Evolutionary conservation across 495 filamentous ascomycete species (phyloP).

Genomic region (Neurospora cerealis): DNA sequence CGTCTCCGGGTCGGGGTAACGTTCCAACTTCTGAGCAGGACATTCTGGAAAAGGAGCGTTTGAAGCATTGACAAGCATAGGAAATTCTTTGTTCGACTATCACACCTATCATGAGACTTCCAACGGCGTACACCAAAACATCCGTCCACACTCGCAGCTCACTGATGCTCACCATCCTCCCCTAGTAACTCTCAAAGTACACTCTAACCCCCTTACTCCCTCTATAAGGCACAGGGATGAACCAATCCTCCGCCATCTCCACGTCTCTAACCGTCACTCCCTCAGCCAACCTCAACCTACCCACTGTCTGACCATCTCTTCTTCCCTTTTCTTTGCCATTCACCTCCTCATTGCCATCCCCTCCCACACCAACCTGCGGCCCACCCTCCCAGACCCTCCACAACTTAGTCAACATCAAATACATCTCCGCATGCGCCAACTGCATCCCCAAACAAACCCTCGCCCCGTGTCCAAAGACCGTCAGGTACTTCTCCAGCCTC

Average conservation of each 20-base stretch:
- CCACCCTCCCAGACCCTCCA: constrained; percentile 10
- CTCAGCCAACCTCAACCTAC: constrained; percentile 7
- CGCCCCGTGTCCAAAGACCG: constrained; percentile 1
- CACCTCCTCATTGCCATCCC: neutral
- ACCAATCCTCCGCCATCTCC: constrained; percentile 14
- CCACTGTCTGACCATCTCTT: neutral
- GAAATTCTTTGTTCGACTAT: neutral
- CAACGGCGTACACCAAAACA: neutral
- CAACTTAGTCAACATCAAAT: constrained; percentile 5
- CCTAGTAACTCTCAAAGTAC: neutral
- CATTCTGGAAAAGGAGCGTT: neutral
- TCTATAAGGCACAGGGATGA: constrained; percentile 7
- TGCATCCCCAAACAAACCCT: constrained; percentile 4
- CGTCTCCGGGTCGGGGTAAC: neutral
- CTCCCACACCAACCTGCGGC: neutral
- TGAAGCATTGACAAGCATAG: neutral
- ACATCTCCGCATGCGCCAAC: constrained; percentile 7
- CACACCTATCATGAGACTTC: neutral
- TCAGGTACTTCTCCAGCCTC: constrained; percentile 2
- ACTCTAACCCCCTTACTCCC: neutral
- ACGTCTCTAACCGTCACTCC: constrained; percentile 5
- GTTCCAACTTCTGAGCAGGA: neutral
- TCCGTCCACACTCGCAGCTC: neutral
- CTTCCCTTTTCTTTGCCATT: neutral
- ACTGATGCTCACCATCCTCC: neutral